Base-by-base conservation (phyloP, 1,284 basidiomycete genomes). In the Coriolopsis trogii region DNA sequence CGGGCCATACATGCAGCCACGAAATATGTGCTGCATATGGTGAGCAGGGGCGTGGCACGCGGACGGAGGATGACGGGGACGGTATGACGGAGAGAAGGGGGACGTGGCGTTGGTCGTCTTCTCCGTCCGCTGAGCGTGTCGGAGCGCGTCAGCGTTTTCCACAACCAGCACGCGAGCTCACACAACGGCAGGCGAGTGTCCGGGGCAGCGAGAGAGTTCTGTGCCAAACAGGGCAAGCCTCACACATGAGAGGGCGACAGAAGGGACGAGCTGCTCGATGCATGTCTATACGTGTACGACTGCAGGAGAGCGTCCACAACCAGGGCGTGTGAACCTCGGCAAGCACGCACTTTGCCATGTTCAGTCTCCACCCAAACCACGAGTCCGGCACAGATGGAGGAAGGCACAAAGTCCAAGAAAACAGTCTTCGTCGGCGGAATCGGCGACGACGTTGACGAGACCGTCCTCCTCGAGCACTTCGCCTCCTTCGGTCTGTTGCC, bases 361-460 rank as follows among this genome's bases (percentile, higher is more conserved):
- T 50, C 23, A 52, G 45, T 12, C 21, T 20, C n/a, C n/a, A n/a
- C n/a, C 29, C 44, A 36, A 49, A 46, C 58, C 53, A 46, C 38
- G 34, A 46, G 34, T 38, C 10, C 37, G 34, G 37, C 34, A n/a
- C 55, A 51, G 33, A 90, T 90, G 87, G 87, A 90, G 68, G 85
- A 90, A 71, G 88, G 87, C 47, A 81, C 85, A n/a, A 88, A 83
- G 69, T 73, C 82, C 21, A 92, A 91, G 69, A 89, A 88, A 70
- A 90, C 90, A 24, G 69, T 92, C 47, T 92, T 90, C 65, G 76
- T 92, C 56, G 89, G 89, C 41, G 87, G 87, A 2, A 76, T 92
- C 33, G 80, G 76, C 41, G 89, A 92, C 56, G 86, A 91, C 60
- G 80, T 88, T 38, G 84, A 92, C 68, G 87, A 92, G 66, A 66